These are phyloP conservation scores for Fomitopsis serialis DNA, from an alignment of 768 basidiomycete species.

Conservation along the genomic window DNA sequence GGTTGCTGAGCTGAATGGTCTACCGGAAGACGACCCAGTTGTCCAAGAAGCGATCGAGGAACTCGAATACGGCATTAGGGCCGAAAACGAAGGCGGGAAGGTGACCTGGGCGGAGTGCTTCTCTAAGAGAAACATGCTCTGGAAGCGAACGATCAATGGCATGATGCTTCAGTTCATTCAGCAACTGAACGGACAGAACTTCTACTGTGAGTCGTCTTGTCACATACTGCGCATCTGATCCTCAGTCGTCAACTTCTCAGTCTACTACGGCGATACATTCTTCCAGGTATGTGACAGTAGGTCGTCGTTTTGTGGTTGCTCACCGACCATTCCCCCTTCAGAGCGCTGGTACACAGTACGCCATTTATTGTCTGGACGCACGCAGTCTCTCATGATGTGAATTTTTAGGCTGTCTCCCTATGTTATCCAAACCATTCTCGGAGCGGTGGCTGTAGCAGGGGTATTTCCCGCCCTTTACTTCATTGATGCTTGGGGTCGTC, in stretches of 20 bases:
- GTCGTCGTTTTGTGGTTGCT: not conserved
- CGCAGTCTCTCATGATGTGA: not conserved
- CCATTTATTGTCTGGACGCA: not conserved
- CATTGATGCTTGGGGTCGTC: slow-evolving; percentile 71
- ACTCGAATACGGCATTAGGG: slow-evolving; percentile 56
- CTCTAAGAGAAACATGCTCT: slow-evolving; percentile 58
- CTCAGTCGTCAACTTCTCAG: too few relatives aligned
- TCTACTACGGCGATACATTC: slow-evolving; percentile 79
- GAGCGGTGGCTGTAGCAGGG: slow-evolving; percentile 65
- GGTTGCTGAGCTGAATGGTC: slow-evolving; percentile 59
- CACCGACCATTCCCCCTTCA: slow-evolving; percentile 14
- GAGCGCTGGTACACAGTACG: slow-evolving; percentile 60
- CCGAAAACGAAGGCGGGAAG: slow-evolving; percentile 80
- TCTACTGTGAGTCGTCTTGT: slow-evolving; percentile 50
- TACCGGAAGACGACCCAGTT: slow-evolving; percentile 49
- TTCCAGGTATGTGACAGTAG: slow-evolving; percentile 38
- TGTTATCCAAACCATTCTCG: slow-evolving; percentile 68
- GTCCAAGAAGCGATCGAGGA: slow-evolving; percentile 60
- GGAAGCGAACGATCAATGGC: slow-evolving; percentile 71
- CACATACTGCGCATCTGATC: not conserved
- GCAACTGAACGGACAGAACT: slow-evolving; percentile 77
- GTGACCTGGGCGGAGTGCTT: slow-evolving; percentile 79
- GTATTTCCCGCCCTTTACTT: slow-evolving; percentile 66
- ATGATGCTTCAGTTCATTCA: slow-evolving; percentile 83
- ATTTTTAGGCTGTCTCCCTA: slow-evolving; percentile 35